Evolutionary conservation across 345 rosid genomes (phyloP).

Genomic region (Reutealis trisperma): DNA sequence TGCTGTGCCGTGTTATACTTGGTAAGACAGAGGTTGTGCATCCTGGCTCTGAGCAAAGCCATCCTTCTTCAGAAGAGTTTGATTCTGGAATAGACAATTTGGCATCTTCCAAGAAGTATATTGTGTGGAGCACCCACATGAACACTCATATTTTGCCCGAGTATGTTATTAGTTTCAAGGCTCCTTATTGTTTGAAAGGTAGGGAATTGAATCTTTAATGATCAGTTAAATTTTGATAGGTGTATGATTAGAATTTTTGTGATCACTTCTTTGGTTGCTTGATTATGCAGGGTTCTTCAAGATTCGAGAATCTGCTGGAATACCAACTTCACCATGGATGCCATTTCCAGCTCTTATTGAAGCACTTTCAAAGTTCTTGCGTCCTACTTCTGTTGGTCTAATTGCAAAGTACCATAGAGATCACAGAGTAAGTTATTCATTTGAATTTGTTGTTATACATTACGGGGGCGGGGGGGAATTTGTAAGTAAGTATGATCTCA

Average conservation of each 20-base stretch:
- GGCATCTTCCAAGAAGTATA: slow-evolving; percentile 52
- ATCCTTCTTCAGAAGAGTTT: slow-evolving; percentile 63
- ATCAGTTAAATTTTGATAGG: background rate
- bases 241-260: slow-evolving; percentile 4
- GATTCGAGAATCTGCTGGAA: slow-evolving; percentile 30
- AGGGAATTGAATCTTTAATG: slow-evolving; percentile 12
- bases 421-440: slow-evolving; percentile 42
- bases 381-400: slow-evolving; percentile 39
- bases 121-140: slow-evolving; percentile 69
- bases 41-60: slow-evolving; percentile 49
- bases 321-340: slow-evolving; percentile 77
- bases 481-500: background rate
- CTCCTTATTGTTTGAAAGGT: slow-evolving; percentile 50
- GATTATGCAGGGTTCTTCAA: slow-evolving; percentile 32
- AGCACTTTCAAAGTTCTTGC: slow-evolving; percentile 54
- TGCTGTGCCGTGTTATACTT: slow-evolving; percentile 68
- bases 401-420: slow-evolving; percentile 56
- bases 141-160: slow-evolving; percentile 76
- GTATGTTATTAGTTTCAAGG: slow-evolving; percentile 58
- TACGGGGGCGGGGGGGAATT: background rate
- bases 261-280: slow-evolving; percentile 2
- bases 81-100: slow-evolving; percentile 72
- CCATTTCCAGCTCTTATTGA: slow-evolving; percentile 63
- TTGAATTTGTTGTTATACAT: background rate
- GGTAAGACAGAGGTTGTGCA: slow-evolving; percentile 67